Evolutionary conservation across 441 rosid species (phyloP).

Genomic region (Gossypium davidsonii): DNA sequence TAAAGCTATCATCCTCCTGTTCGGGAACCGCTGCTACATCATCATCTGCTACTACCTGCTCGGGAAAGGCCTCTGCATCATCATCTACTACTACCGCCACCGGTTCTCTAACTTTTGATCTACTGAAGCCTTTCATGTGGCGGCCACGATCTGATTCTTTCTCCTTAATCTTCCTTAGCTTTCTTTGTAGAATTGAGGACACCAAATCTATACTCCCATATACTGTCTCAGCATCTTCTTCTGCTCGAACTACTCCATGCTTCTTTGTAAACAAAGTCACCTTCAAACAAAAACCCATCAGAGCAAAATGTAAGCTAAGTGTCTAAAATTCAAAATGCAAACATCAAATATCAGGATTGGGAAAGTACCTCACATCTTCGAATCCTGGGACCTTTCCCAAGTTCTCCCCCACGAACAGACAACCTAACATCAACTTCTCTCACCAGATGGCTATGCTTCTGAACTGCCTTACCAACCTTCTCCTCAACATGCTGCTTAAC

Average conservation of each 20-base stretch:
- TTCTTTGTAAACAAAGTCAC: slow-evolving; percentile 79
- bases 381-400: slow-evolving; percentile 82
- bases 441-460: slow-evolving; percentile 78
- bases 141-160: slow-evolving; percentile 89
- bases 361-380: slow-evolving; percentile 76
- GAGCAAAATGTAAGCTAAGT: slow-evolving; percentile 1
- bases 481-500: slow-evolving; percentile 72
- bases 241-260: slow-evolving; percentile 93
- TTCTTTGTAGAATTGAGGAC: slow-evolving; percentile 67
- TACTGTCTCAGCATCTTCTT: slow-evolving; percentile 75
- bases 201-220: slow-evolving; percentile 75
- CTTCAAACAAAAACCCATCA: slow-evolving; percentile 25
- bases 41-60: slow-evolving; percentile 19
- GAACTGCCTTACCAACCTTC: slow-evolving; percentile 79
- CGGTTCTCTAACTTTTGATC: slow-evolving; percentile 57
- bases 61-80: slow-evolving; percentile 25
- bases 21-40: slow-evolving; percentile 28
- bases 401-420: slow-evolving; percentile 83
- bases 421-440: slow-evolving; percentile 86
- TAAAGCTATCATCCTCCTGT: slow-evolving; percentile 35
- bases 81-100: slow-evolving; percentile 26
- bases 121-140: slow-evolving; percentile 74
- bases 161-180: slow-evolving; percentile 92
- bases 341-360: neutral
- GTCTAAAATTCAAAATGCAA: neutral